Conservation (phyloP, 352 stramenopile species). For the Globisporangium okanoganense region DNA sequence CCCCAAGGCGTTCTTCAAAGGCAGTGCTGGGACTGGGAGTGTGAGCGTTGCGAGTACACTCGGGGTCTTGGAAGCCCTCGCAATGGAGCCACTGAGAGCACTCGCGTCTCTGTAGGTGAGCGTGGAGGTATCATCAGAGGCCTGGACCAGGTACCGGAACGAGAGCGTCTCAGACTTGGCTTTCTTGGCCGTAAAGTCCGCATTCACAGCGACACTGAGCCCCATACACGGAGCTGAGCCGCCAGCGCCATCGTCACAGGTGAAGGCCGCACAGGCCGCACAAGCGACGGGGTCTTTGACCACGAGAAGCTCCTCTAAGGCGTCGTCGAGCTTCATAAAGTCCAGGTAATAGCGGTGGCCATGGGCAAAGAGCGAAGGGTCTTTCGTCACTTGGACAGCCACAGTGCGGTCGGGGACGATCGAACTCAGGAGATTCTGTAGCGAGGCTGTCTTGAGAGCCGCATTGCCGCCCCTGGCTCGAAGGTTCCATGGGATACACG, state of each 20-base stretch:
- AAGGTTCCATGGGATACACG: slow-evolving; percentile 46
- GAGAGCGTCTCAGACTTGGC: slow-evolving; percentile 40
- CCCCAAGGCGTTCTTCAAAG: slow-evolving; percentile 7
- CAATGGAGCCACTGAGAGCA: slow-evolving; percentile 36
- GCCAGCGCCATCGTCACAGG: slow-evolving; percentile 38
- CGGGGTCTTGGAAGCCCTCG: slow-evolving; percentile 35
- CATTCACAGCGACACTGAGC: slow-evolving; percentile 40
- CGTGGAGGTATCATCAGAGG: slow-evolving; percentile 21
- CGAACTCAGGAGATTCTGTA: slow-evolving; percentile 33
- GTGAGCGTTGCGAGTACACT: slow-evolving; percentile 23
- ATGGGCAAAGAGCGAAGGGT: slow-evolving; percentile 28
- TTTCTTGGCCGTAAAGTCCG: slow-evolving; percentile 30
- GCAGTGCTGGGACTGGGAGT: slow-evolving; percentile 22
- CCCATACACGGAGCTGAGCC: slow-evolving; percentile 21
- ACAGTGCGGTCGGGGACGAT: slow-evolving; percentile 36
- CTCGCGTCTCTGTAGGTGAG: slow-evolving; percentile 27
- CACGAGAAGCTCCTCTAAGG: slow-evolving; percentile 24
- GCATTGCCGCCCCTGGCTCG: slow-evolving; percentile 21
- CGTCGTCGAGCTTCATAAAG: slow-evolving; percentile 41
- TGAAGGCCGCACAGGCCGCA: slow-evolving; percentile 29
- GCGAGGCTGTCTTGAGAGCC: slow-evolving; percentile 16
- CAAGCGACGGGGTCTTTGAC: slow-evolving; percentile 24
- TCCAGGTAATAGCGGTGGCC: slow-evolving; percentile 45
- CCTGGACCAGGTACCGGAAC: slow-evolving; percentile 56
- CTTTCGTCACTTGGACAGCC: slow-evolving; percentile 37